These are phyloP conservation scores for Annulohypoxylon truncatum DNA, from an alignment of 2,329 filamentous ascomycete species.

Conservation along the genomic window DNA sequence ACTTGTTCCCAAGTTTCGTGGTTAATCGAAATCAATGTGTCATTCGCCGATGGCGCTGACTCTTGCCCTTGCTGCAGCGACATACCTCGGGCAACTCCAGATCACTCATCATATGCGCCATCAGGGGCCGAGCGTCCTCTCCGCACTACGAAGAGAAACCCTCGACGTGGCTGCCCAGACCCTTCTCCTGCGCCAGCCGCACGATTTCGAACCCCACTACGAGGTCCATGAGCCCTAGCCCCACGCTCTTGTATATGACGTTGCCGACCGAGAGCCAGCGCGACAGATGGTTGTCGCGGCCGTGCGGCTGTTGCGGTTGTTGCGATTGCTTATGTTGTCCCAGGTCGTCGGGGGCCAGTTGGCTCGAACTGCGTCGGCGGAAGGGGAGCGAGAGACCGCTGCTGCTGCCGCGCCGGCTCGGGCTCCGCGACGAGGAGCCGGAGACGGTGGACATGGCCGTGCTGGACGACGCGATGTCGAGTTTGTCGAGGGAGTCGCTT, in stretches of 20 bases:
- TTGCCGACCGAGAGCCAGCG: constrained; percentile 71
- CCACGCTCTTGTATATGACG: constrained; percentile 76
- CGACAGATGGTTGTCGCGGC: constrained; percentile 62
- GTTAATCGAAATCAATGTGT: constrained; percentile 5
- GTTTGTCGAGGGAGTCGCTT: constrained; percentile 52
- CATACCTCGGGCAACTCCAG: constrained; percentile 2
- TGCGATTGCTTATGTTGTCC: constrained; percentile 20
- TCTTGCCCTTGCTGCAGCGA: too few species aligned
- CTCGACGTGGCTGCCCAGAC: constrained; percentile 64
- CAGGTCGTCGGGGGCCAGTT: constrained; percentile 34
- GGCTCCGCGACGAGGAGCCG: constrained; percentile 50
- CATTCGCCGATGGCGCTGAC: background rate
- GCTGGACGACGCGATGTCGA: constrained; percentile 45
- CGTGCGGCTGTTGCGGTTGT: constrained; percentile 53
- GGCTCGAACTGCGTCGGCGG: constrained; percentile 48
- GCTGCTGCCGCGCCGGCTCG: constrained; percentile 44
- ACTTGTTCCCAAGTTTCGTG: background rate
- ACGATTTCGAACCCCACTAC: constrained; percentile 70
- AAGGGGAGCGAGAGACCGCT: constrained; percentile 41
- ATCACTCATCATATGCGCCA: constrained; percentile 32
- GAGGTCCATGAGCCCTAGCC: constrained; percentile 74
- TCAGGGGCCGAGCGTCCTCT: constrained; percentile 14
- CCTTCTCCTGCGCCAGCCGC: constrained; percentile 64
- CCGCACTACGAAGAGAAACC: constrained; percentile 58
- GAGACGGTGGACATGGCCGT: constrained; percentile 58